Evolutionary conservation across 108 stramenopile genomes (phyloP).

Genomic region (Cyclotella kingstonii): DNA sequence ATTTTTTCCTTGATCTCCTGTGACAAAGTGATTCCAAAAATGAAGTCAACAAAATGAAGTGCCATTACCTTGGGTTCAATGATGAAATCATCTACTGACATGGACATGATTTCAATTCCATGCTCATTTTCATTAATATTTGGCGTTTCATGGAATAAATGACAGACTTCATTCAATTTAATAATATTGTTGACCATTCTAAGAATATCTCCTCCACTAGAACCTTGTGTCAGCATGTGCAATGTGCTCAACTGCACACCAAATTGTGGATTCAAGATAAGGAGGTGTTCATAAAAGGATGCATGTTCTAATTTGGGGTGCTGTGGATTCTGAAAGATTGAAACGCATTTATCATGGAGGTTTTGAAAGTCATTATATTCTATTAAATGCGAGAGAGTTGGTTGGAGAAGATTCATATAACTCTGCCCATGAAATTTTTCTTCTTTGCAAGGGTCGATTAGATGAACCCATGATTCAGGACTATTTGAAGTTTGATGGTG

Average conservation of each 20-base stretch:
- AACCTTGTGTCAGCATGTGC: slow-evolving; percentile 27
- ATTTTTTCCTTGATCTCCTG: slow-evolving; percentile 7
- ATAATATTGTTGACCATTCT: slow-evolving; percentile 40
- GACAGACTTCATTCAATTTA: slow-evolving; percentile 11
- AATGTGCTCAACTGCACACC: slow-evolving; percentile 23
- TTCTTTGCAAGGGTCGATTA: slow-evolving; percentile 8
- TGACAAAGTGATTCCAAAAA: slow-evolving; percentile 6
- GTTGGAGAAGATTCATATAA: slow-evolving; percentile 7
- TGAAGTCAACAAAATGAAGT: slow-evolving; percentile 21
- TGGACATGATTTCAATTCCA: slow-evolving; percentile 28
- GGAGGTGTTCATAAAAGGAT: slow-evolving; percentile 12
- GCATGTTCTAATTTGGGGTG: slow-evolving; percentile 1
- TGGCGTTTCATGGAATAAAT: slow-evolving; percentile 7
- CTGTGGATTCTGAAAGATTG: slow-evolving; percentile 8
- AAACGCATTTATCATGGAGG: slow-evolving; percentile 3
- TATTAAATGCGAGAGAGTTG: slow-evolving; percentile 11
- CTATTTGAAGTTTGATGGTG: background rate
- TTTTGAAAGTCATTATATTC: slow-evolving; percentile 10
- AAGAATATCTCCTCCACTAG: slow-evolving; percentile 30
- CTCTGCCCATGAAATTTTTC: slow-evolving; percentile 12
- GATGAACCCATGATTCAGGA: slow-evolving; percentile 25
- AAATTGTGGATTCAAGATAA: slow-evolving; percentile 2
- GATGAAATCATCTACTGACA: slow-evolving; percentile 31
- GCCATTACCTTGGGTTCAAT: slow-evolving; percentile 4
- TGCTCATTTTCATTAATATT: slow-evolving; percentile 1